Conservation (phyloP, 2,329 filamentous ascomycete species). For the Fonsecaea pugnacius region DNA sequence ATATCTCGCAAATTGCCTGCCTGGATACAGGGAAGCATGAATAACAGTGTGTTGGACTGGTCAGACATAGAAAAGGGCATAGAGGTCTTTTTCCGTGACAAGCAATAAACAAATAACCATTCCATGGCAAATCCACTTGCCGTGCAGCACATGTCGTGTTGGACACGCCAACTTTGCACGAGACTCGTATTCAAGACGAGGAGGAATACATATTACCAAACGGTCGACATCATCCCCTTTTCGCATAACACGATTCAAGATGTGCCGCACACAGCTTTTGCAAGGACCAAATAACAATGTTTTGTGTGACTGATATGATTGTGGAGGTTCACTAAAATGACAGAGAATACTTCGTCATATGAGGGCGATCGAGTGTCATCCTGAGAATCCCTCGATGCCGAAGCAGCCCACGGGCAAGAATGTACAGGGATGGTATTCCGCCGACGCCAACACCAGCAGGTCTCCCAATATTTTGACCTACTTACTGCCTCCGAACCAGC, state of each 20-base stretch:
- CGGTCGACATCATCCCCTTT: neutral
- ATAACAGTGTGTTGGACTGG: conserved; percentile 57
- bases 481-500: conserved; percentile 74
- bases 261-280: neutral
- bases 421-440: conserved; percentile 22
- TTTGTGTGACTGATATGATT: neutral
- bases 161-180: neutral
- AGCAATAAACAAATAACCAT: conserved; percentile 2
- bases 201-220: neutral
- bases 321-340: neutral
- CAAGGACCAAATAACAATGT: neutral
- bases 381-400: neutral
- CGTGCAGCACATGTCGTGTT: neutral
- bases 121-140: neutral
- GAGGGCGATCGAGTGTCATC: conserved; percentile 2
- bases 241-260: neutral
- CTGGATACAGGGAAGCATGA: conserved; percentile 80
- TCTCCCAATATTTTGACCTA: conserved; percentile 27
- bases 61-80: conserved; percentile 64
- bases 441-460: conserved; percentile 20
- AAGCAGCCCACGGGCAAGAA: conserved; percentile 1
- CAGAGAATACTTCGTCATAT: neutral
- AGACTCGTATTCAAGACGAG: neutral
- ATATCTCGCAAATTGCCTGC: conserved; percentile 80
- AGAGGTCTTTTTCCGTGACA: conserved; percentile 58